A percentile compares a stretch with the other conserved stretches of the same genome.
Conservation (phyloP, 441 rosid species). For the Caryocar brasiliense region DNA sequence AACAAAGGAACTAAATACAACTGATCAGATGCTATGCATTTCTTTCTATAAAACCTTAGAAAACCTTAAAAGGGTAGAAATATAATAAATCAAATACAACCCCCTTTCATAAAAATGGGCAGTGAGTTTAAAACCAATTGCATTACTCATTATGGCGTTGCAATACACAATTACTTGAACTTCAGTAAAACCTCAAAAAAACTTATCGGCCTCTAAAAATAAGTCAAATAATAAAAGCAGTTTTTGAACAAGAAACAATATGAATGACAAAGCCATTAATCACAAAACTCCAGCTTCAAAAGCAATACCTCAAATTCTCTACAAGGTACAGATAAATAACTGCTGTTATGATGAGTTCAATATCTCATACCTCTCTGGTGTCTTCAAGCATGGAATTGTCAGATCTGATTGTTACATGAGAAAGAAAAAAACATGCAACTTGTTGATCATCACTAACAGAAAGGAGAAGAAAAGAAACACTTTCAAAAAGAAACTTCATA, state of each 20-base stretch:
- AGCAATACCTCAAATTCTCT: not conserved
- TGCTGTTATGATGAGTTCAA: not conserved
- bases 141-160: too few species aligned
- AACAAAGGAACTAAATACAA: conserved; percentile 1
- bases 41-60: not conserved
- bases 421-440: conserved; percentile 4
- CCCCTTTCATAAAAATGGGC: too few species aligned
- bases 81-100: too few species aligned
- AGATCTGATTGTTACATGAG: conserved; percentile 35
- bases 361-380: conserved; percentile 65
- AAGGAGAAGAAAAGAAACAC: not conserved
- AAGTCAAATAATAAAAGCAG: too few species aligned
- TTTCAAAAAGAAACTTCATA: too few species aligned
- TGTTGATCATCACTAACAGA: conserved; percentile 5
- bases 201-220: too few species aligned
- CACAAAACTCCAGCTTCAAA: not conserved
- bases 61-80: too few species aligned
- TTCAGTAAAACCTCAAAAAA: not conserved
- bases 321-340: not conserved
- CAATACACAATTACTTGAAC: too few species aligned
- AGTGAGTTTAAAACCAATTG: too few species aligned
- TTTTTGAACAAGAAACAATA: not conserved
- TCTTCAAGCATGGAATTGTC: conserved; percentile 78
- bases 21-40: too few species aligned
- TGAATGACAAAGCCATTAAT: not conserved